Base-by-base conservation (phyloP, 106 monocot species). In the Iris macrosiphon region DNA sequence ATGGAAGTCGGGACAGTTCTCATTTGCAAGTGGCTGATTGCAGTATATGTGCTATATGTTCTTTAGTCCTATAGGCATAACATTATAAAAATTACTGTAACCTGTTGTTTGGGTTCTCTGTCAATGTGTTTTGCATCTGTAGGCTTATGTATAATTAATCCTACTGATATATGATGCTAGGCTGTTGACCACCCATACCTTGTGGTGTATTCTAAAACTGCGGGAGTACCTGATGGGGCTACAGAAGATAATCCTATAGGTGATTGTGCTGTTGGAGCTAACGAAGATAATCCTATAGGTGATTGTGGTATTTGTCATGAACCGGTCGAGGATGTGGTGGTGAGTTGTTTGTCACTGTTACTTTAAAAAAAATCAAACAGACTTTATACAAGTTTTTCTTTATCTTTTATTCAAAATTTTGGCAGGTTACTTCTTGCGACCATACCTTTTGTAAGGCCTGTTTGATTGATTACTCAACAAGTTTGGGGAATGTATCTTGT, bases 121-220 rank as follows among this genome's bases (percentile, higher is more conserved):
- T n/a, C n/a, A n/a, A n/a, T n/a, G n/a, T n/a, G n/a, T n/a, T n/a
- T n/a, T n/a, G n/a, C n/a, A n/a, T n/a, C n/a, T n/a, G n/a, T n/a
- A n/a, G n/a, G n/a, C n/a, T n/a, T n/a, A n/a, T n/a, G n/a, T n/a
- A n/a, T n/a, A n/a, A n/a, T n/a, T n/a, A n/a, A n/a, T n/a, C n/a
- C n/a, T n/a, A n/a, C n/a, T n/a, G n/a, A n/a, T 34, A 16, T 50
- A 41, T 57, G 14, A 73, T 73, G 40, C 35, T 75, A 93, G 93
- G 87, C 93, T 33, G 83, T 88, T 49, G 83, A 93, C 63, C 93
- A 93, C 78, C 93, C 93, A 23, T 93, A 93, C 52, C 93, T 93
- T 51, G 87, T 93, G 42, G 55, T 87, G 43, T 84, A 78, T 74
- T 78, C 92, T 35, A 68, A 62, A 49, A 76, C 72, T 64, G 53